Conservation (phyloP, 148 eudicot species). For the Pharnaceum exiguum region DNA sequence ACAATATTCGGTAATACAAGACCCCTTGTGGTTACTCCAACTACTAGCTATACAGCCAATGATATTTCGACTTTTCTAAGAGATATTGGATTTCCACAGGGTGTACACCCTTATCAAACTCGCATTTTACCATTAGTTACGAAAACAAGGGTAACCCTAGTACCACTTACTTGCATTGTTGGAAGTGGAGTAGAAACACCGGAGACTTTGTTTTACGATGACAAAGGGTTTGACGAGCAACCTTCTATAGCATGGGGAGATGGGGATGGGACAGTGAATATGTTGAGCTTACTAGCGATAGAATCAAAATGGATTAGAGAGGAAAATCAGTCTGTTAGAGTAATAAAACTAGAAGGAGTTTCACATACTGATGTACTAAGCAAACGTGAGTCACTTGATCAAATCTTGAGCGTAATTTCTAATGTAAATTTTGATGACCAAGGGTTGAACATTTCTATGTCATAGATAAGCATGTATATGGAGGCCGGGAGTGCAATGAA, state of each 20-base stretch:
- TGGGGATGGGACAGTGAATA: conserved; percentile 94
- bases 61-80: conserved; percentile 46
- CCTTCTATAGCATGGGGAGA: conserved; percentile 70
- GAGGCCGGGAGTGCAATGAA: too few relatives aligned
- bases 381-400: conserved; percentile 43
- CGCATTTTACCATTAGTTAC: conserved; percentile 59
- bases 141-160: conserved; percentile 34
- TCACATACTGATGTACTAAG: conserved; percentile 56
- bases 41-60: conserved; percentile 36
- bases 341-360: conserved; percentile 49
- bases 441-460: not conserved
- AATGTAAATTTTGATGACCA: conserved; percentile 30
- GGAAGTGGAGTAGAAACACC: conserved; percentile 59
- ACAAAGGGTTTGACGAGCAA: conserved; percentile 55
- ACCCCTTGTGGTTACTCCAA: conserved; percentile 54
- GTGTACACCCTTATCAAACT: conserved; percentile 41
- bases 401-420: conserved; percentile 35
- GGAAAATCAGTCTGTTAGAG: conserved; percentile 36
- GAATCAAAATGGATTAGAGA: conserved; percentile 40
- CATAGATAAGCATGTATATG: not conserved
- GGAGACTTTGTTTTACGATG: conserved; percentile 61
- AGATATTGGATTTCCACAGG: conserved; percentile 62
- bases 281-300: conserved; percentile 59
- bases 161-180: conserved; percentile 65
- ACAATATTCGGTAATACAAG: conserved; percentile 22